Evolutionary conservation across 2,329 filamentous ascomycete genomes (phyloP).

Genomic region (Ambrosiella beaveri): DNA sequence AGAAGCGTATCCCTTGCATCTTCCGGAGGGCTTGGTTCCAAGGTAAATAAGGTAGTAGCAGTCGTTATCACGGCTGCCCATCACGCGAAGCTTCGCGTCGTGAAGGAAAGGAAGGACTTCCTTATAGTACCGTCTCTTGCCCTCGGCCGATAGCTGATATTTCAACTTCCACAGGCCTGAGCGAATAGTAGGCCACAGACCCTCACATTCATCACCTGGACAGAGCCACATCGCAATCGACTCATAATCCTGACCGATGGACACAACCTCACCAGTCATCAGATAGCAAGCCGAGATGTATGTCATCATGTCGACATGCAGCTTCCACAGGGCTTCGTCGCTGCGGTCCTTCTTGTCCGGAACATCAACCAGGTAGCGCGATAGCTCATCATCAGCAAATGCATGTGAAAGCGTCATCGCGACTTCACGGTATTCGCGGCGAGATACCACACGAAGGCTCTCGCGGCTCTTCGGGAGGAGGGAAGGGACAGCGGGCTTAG

Average conservation of each 20-base stretch:
- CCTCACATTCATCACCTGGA: constrained; percentile 56
- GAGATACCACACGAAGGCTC: constrained; percentile 30
- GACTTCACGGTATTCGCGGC: constrained; percentile 50
- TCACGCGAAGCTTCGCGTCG: constrained; percentile 49
- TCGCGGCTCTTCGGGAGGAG: constrained; percentile 32
- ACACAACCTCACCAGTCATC: constrained; percentile 55
- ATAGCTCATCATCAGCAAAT: constrained; percentile 58
- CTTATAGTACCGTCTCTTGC: constrained; percentile 54
- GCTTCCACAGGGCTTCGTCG: constrained; percentile 52
- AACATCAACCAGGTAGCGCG: constrained; percentile 56
- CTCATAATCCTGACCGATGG: constrained; percentile 59
- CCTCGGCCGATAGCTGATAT: constrained; percentile 57
- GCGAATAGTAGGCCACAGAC: constrained; percentile 52
- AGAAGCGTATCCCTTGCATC: constrained; percentile 55
- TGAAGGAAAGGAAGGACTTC: constrained; percentile 63
- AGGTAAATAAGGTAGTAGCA: constrained; percentile 75
- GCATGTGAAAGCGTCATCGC: constrained; percentile 57
- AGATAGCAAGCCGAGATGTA: constrained; percentile 63
- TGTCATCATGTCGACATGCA: constrained; percentile 61
- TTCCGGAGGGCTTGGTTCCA: constrained; percentile 53
- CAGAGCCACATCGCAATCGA: constrained; percentile 69
- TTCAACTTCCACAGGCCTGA: constrained; percentile 63
- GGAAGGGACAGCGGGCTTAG: constrained; percentile 23
- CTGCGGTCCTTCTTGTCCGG: constrained; percentile 47
- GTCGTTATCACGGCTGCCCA: constrained; percentile 48